A percentile compares a stretch with the other conserved stretches of the same genome.
phyloP scores from a whole-genome alignment of 306 rosid genomes.

The Cucurbita pepo region DNA sequence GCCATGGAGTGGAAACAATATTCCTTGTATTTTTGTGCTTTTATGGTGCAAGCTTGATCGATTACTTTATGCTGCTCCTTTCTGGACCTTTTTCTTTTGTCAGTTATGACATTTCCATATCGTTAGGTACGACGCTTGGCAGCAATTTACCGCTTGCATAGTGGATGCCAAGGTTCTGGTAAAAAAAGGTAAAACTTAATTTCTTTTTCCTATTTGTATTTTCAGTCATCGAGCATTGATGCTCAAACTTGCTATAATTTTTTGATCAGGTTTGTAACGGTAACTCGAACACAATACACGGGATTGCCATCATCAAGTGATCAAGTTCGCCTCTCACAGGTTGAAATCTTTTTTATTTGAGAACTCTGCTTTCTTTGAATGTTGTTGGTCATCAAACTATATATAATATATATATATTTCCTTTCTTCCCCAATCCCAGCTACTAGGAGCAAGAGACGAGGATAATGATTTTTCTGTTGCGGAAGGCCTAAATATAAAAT shows the following conservation, averaged over 20 bases:
- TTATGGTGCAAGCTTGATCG: neutral
- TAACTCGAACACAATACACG: conserved; percentile 49
- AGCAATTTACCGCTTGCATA: conserved; percentile 45
- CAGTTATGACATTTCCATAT: neutral
- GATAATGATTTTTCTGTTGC: conserved; percentile 51
- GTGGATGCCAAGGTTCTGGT: conserved; percentile 61
- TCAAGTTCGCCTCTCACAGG: conserved; percentile 64
- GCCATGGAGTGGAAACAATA: neutral
- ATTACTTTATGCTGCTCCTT: neutral
- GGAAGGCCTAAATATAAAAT: conserved; percentile 23
- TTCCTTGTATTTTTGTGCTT: neutral
- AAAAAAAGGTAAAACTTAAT: conserved; percentile 41
- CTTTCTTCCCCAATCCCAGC: conserved; percentile 22
- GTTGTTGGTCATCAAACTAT: neutral
- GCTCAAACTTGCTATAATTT: conserved; percentile 9
- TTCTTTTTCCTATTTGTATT: neutral
- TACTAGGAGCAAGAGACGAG: conserved; percentile 47
- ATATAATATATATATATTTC: neutral
- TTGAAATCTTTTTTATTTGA: neutral
- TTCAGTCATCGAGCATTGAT: conserved; percentile 1
- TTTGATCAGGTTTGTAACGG: conserved; percentile 61
- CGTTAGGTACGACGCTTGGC: conserved; percentile 66
- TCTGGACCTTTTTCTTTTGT: neutral
- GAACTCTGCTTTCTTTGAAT: neutral
- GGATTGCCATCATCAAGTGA: conserved; percentile 69